Evolutionary conservation across 2,329 filamentous ascomycete genomes (phyloP).

Genomic region (Leptographium flavum): DNA sequence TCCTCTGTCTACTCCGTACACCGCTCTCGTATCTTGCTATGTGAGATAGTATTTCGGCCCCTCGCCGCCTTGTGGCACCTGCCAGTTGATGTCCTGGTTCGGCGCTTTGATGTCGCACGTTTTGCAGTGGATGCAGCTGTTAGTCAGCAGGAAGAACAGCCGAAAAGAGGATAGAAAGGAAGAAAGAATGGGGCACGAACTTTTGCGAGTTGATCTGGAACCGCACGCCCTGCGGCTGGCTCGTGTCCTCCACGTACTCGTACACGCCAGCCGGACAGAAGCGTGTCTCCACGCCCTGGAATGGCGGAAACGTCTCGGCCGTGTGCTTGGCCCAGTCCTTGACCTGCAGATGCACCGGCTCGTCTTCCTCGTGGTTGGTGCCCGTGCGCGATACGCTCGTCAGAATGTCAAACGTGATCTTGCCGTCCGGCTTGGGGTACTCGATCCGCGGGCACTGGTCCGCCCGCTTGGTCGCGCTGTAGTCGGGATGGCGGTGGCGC

Average conservation of each 20-base stretch:
- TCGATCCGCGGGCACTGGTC: constrained; percentile 78
- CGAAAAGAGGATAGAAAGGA: background rate
- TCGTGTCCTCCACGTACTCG: constrained; percentile 88
- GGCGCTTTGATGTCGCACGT: constrained; percentile 99
- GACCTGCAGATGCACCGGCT: constrained; percentile 91
- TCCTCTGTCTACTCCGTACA: background rate
- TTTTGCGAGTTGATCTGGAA: constrained; percentile 98
- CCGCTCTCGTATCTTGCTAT: background rate
- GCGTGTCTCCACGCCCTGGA: constrained; percentile 84
- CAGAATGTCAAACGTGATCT: constrained; percentile 90
- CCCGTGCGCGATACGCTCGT: constrained; percentile 91
- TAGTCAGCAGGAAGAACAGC: background rate
- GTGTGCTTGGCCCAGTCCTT: constrained; percentile 90
- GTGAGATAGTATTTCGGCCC: constrained; percentile 60
- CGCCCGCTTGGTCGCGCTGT: constrained; percentile 65
- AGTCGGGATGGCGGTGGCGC: constrained; percentile 66
- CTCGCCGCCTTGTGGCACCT: constrained; percentile 83
- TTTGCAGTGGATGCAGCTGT: constrained; percentile 96
- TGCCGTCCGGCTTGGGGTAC: constrained; percentile 91
- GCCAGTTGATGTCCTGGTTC: constrained; percentile 93
- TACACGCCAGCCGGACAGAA: constrained; percentile 98
- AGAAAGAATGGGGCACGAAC: constrained; percentile 39
- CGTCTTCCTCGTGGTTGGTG: constrained; percentile 97
- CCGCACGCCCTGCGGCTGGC: constrained; percentile 72
- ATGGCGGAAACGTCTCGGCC: constrained; percentile 67